Evolutionary conservation across 2,329 filamentous ascomycete genomes (phyloP).

Genomic region (Sporothrix variecibatus): DNA sequence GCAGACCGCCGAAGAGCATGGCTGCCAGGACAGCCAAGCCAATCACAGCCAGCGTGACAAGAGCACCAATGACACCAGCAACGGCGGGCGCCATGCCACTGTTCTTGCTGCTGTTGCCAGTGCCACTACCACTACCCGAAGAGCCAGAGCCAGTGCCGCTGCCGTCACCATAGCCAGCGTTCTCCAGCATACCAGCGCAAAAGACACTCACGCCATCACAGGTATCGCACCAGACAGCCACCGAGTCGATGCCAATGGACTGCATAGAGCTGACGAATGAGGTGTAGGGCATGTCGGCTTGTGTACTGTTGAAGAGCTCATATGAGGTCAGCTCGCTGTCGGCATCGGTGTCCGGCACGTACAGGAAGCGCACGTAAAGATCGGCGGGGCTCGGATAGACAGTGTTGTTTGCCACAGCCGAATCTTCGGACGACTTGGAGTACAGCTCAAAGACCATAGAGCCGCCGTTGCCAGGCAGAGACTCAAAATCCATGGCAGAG

Average conservation of each 20-base stretch:
- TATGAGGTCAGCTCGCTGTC: constrained; percentile 41
- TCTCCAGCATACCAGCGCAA: constrained; percentile 38
- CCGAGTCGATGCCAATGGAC: constrained; percentile 38
- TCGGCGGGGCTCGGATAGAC: constrained; percentile 40
- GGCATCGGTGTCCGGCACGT: constrained; percentile 50
- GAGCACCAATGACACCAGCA: constrained; percentile 51
- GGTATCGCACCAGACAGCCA: constrained; percentile 48
- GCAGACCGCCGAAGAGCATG: constrained; percentile 32
- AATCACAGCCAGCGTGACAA: constrained; percentile 42
- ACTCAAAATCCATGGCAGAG: constrained; percentile 53
- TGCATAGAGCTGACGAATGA: constrained; percentile 45
- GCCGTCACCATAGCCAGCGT: constrained; percentile 14
- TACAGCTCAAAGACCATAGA: constrained; percentile 73
- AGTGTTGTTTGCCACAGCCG: constrained; percentile 27
- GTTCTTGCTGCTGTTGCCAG: background rate
- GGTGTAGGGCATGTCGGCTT: constrained; percentile 41
- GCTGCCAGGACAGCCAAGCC: constrained; percentile 32
- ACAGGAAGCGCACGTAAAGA: constrained; percentile 58
- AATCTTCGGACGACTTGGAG: constrained; percentile 37
- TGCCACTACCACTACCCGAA: background rate
- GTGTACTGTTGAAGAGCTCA: constrained; percentile 44
- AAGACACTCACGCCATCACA: constrained; percentile 45
- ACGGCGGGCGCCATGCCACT: constrained; percentile 41
- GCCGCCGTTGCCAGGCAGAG: constrained; percentile 68
- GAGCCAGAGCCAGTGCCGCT: background rate